Evolutionary conservation across 352 stramenopile genomes (phyloP).

Genomic region (Phytophthora pseudosyringae): DNA sequence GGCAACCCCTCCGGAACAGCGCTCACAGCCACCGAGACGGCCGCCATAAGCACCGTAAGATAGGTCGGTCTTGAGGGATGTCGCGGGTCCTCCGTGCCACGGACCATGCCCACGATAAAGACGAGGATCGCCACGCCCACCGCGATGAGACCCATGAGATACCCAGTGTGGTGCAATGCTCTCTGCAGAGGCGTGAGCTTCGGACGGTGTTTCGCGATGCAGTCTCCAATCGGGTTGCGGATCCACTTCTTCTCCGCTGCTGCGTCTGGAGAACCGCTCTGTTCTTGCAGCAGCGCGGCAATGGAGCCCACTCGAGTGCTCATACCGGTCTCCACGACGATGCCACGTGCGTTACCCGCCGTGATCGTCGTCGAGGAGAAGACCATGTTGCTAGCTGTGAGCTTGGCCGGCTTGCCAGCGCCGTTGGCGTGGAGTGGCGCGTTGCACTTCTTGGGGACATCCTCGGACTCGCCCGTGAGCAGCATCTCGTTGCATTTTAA

Average conservation of each 20-base stretch:
- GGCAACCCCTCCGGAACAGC: constrained; percentile 80
- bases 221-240: constrained; percentile 59
- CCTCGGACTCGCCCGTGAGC: constrained; percentile 93
- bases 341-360: constrained; percentile 67
- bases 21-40: constrained; percentile 87
- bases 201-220: constrained; percentile 65
- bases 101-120: constrained; percentile 86
- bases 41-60: constrained; percentile 95
- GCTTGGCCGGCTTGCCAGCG: constrained; percentile 41
- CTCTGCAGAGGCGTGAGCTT: constrained; percentile 92
- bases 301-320: constrained; percentile 76
- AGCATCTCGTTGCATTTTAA: constrained; percentile 94
- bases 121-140: constrained; percentile 89
- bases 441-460: constrained; percentile 76
- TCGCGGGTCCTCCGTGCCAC: constrained; percentile 57
- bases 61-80: constrained; percentile 82
- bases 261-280: constrained; percentile 22
- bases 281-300: constrained; percentile 61
- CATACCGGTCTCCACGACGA: constrained; percentile 83
- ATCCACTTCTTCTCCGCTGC: constrained; percentile 41
- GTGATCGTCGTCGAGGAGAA: constrained; percentile 93
- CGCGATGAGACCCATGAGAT: constrained; percentile 89
- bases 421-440: constrained; percentile 21
- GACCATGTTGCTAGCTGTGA: constrained; percentile 89
- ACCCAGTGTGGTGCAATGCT: constrained; percentile 94